These are phyloP conservation scores for Aspergillus sp. DNA, from an alignment of 2,329 filamentous ascomycete genomes.

Conservation along the genomic window DNA sequence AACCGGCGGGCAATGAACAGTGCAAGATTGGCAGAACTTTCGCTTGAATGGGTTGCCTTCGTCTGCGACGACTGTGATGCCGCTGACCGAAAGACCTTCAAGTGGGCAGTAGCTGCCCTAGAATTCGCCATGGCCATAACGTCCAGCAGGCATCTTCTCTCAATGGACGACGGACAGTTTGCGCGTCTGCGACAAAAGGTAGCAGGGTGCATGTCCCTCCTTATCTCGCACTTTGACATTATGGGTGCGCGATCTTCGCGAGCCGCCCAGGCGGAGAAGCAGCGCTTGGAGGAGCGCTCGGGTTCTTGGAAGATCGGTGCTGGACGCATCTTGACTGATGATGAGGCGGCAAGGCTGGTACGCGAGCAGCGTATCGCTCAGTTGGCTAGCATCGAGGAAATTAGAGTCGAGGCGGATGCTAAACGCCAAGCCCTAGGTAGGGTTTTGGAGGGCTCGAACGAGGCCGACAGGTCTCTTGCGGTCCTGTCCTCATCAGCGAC, in stretches of 20 bases:
- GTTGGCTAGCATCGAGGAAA: slow-evolving; percentile 76
- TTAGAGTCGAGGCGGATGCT: slow-evolving; percentile 76
- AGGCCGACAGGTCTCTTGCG: slow-evolving; percentile 91
- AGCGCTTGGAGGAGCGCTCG: slow-evolving; percentile 78
- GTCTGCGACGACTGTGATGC: slow-evolving; percentile 96
- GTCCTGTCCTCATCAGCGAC: slow-evolving; percentile 92
- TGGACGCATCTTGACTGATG: slow-evolving; percentile 74
- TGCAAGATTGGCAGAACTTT: slow-evolving; percentile 87
- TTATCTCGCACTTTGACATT: slow-evolving; percentile 99
- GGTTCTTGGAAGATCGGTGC: slow-evolving; percentile 80
- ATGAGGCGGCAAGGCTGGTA: slow-evolving; percentile 78
- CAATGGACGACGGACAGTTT: slow-evolving; percentile 87
- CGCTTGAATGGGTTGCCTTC: slow-evolving; percentile 96
- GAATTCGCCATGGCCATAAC: slow-evolving; percentile 99
- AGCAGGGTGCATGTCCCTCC: slow-evolving; percentile 92
- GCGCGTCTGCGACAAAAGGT: slow-evolving; percentile 82
- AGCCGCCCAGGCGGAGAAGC: slow-evolving; percentile 91
- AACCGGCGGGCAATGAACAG: slow-evolving; percentile 97
- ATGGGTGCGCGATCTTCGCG: slow-evolving; percentile 94
- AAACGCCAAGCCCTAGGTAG: slow-evolving; percentile 87
- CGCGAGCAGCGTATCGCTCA: slow-evolving; percentile 75
- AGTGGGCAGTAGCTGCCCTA: slow-evolving; percentile 92
- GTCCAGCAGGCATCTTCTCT: slow-evolving; percentile 88
- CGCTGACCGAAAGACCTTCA: slow-evolving; percentile 92
- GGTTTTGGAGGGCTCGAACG: slow-evolving; percentile 91